Conservation (phyloP, 169 alveolate genomes). For the Plasmodium inui region DNA sequence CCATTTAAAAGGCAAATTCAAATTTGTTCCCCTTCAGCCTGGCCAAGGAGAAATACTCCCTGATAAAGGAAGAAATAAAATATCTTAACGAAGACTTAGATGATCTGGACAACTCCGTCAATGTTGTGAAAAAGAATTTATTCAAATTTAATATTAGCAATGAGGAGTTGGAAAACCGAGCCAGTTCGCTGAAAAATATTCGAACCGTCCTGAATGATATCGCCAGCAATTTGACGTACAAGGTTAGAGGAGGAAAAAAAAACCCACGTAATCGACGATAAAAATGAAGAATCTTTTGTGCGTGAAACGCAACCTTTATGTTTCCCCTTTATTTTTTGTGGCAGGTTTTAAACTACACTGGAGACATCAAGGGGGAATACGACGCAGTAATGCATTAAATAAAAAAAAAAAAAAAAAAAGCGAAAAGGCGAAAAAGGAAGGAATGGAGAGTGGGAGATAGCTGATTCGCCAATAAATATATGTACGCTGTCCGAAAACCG, state of each 20-base stretch:
- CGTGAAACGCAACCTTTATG: background rate
- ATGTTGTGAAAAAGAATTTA: conserved; percentile 61
- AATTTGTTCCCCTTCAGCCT: conserved; percentile 13
- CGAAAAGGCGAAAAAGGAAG: background rate
- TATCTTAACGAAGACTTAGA: conserved; percentile 62
- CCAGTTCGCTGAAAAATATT: conserved; percentile 36
- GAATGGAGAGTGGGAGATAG: background rate
- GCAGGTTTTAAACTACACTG: conserved; percentile 27
- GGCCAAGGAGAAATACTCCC: conserved; percentile 58
- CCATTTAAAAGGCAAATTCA: background rate
- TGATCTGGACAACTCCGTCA: conserved; percentile 59
- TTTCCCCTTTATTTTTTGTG: conserved; percentile 4
- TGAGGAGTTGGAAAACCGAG: conserved; percentile 60
- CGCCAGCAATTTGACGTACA: conserved; percentile 15
- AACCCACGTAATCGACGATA: background rate
- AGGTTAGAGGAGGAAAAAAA: background rate
- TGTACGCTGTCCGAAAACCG: background rate
- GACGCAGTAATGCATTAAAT: conserved; percentile 30
- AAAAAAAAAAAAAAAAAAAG: background rate
- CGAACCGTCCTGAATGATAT: conserved; percentile 24
- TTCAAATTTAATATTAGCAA: conserved; percentile 59
- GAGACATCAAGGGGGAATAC: conserved; percentile 11
- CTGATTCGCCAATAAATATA: background rate
- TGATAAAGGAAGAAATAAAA: conserved; percentile 71
- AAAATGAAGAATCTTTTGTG: background rate